Evolutionary conservation across 768 basidiomycete species (phyloP), one percentile per base, ranked within the genome.

Genomic region (Cubamyces sp.): DNA sequence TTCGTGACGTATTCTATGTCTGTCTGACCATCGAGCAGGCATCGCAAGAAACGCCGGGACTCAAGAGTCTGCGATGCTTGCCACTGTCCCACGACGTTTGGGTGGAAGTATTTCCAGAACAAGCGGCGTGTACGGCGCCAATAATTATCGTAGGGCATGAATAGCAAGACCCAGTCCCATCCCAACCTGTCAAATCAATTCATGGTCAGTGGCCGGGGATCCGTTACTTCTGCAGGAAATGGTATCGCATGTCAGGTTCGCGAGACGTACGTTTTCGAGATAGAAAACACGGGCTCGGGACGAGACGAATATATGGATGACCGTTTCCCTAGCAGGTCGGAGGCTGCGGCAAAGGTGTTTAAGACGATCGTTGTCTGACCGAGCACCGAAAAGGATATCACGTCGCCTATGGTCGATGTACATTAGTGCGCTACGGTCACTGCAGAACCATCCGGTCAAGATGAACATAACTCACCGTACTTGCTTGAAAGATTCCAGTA

Each of bases 61-160:
- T 51, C 51, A 11, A 28, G 42, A 9, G 47, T 19, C 21, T 60
- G 59, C 1, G 25, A 12, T n/a, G 25, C n/a, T 6, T 30, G 45
- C 15, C 42, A 61, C 7, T 61, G 40, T n/a, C 7, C 9, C 9
- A 61, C 47, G n/a, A 39, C 47, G 39, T 14, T 49, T 11, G 47
- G 60, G 9, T 54, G 48, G 19, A 55, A 50, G 19, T 61, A 49
- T 7, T 26, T 9, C 46, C 48, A 50, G 37, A 61, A 26, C 23
- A 50, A 34, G 28, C 60, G 60, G 48, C 60, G 60, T 9, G 37
- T 16, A 16, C 11, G 21, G 21, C 60, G 53, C 60, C 60, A 61
- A 19, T 47, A 5, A 9, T 47, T 34, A 5, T 45, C 60, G 47
- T 61, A 61, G 3, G 45, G 46, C 54, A 41, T 55, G 41, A 61